These are phyloP conservation scores for Phalaenopsis aphrodite DNA, from an alignment of 106 monocot genomes.

Conservation along the genomic window DNA sequence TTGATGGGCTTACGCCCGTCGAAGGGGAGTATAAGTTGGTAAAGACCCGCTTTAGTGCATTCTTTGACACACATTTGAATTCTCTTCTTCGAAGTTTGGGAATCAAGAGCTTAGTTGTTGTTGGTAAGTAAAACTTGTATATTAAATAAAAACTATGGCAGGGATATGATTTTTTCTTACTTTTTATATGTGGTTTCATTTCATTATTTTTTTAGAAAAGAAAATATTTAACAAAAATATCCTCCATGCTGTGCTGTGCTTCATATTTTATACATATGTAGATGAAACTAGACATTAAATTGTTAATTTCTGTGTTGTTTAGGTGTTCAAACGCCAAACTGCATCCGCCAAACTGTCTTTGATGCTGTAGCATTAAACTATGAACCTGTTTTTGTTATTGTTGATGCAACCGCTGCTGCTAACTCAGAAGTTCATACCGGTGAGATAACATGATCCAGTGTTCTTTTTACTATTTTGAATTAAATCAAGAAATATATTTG, in stretches of 20 bases:
- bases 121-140: constrained; percentile 43
- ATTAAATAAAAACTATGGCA: neutral
- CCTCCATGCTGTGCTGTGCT: neutral
- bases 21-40: constrained; percentile 83
- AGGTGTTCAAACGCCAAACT: constrained; percentile 99
- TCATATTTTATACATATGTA: neutral
- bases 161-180: neutral
- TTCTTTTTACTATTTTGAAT: neutral
- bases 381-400: constrained; percentile 54
- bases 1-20: constrained; percentile 51
- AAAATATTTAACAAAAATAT: neutral
- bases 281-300: neutral
- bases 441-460: constrained; percentile 11
- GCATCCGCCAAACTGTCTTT: constrained; percentile 92
- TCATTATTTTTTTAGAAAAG: neutral
- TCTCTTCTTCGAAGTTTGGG: constrained; percentile 60
- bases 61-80: constrained; percentile 76
- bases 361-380: constrained; percentile 86
- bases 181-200: neutral
- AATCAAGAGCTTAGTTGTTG: constrained; percentile 69
- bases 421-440: constrained; percentile 77
- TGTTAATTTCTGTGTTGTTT: neutral
- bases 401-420: constrained; percentile 93
- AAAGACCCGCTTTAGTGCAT: constrained; percentile 97
- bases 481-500: neutral